Conservation (phyloP, 2,329 filamentous ascomycete species). For the Alternaria arbusti region DNA sequence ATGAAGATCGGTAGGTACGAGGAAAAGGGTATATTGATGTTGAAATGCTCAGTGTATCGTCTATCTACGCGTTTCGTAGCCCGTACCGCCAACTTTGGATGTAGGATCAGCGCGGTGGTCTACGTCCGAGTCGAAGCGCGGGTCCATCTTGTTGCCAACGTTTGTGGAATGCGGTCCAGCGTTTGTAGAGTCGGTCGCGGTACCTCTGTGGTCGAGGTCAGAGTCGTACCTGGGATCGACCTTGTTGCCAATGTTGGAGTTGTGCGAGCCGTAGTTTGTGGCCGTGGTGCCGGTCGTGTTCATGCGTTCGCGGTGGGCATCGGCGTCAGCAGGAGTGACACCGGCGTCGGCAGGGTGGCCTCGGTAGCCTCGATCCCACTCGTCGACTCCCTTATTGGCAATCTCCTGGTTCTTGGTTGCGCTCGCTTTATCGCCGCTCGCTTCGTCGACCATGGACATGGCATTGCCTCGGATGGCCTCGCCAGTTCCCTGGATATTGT, state of each 20-base stretch:
- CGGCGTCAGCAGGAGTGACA: conserved; percentile 32
- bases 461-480: conserved; percentile 49
- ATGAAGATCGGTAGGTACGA: background rate
- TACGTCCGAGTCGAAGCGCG: conserved; percentile 35
- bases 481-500: conserved; percentile 41
- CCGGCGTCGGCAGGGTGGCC: conserved; percentile 39
- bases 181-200: conserved; percentile 29
- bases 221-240: conserved; percentile 42
- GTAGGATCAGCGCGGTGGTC: conserved; percentile 22
- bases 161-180: conserved; percentile 38
- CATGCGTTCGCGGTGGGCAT: conserved; percentile 30
- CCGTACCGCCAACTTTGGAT: conserved; percentile 18
- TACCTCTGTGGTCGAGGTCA: conserved; percentile 29
- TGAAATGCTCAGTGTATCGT: conserved; percentile 1
- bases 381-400: conserved; percentile 41
- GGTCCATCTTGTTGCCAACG: conserved; percentile 44
- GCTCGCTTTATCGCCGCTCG: conserved; percentile 36
- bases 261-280: conserved; percentile 42
- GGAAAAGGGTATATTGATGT: conserved; percentile 24
- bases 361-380: conserved; percentile 44
- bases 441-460: conserved; percentile 45
- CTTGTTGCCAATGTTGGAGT: conserved; percentile 41
- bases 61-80: conserved; percentile 24
- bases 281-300: conserved; percentile 28
- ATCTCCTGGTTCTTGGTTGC: conserved; percentile 41